Base-by-base conservation (phyloP, 192 early-diverging fungal species). In the Coemansia sp. region DNA sequence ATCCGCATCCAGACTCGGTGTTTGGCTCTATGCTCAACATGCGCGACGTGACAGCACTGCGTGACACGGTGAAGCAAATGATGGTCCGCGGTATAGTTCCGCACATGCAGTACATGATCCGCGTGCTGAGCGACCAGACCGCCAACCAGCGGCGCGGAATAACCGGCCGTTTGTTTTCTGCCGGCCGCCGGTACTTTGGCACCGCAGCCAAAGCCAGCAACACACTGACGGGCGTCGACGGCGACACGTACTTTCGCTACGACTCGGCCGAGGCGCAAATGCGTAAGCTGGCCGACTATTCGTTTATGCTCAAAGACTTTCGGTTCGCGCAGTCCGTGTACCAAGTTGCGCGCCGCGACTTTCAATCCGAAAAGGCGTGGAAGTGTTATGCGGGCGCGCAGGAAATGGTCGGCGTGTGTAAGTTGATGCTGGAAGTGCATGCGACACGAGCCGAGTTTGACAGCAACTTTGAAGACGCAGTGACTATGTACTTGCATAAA, bases 241-340 rank as follows among this genome's bases (percentile, higher is more conserved):
- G 78, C 32, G 66, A 75, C 11, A 32, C 52, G 24, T 80, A 64
- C 61, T 94, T 89, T 59, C 72, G 83, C 8, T 81, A 87, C 74
- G 85, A 84, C 52, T 86, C 95, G n/a, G 91, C 92, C 1, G 97
- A 99, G 69, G 88, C 95, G 10, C 86, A 93, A 63, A 86, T 98
- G 85, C 84, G 96, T 4, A 90, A 90, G 68, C 81, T 98, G 23
- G 97, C 92, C 11, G 96, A 98, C 80, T 99, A 89, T 78, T 88
- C 94, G 3, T 98, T 99, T 68, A 98, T 98, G 96, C 78, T 99
- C 3, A 82, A 90, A 23, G 97, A 99, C 68, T 97, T 90, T 73
- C 84, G 85, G 52, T 91, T 97, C 73, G 96, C 97, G 3, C 86
- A 87, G 59, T 82, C 85, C 0, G 88, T 94, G 4, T 99, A 98